Conservation (phyloP, 2,329 filamentous ascomycete genomes). For the Aureobasidium musti region DNA sequence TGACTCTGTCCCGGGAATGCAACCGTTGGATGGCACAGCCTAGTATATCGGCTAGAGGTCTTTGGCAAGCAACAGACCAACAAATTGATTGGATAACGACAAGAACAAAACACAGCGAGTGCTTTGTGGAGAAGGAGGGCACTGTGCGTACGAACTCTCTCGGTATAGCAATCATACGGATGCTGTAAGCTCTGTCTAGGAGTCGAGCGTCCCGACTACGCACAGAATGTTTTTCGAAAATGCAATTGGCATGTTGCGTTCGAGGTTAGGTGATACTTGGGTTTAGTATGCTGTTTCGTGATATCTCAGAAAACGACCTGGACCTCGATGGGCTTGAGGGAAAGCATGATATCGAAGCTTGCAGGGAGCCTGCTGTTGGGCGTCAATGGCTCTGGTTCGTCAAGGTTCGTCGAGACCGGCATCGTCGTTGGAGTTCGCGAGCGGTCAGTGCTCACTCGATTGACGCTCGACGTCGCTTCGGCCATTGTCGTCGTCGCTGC, state of each 20-base stretch:
- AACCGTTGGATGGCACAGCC: neutral
- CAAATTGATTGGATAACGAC: neutral
- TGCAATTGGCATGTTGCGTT: neutral
- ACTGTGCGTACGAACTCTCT: too few relatives aligned
- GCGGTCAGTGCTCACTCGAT: neutral
- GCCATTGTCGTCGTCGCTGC: neutral
- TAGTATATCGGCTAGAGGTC: neutral
- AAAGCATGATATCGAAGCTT: neutral
- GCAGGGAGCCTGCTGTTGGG: neutral
- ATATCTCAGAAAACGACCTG: neutral
- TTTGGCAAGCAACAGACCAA: neutral
- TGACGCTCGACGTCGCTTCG: neutral
- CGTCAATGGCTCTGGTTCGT: neutral
- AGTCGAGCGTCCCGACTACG: neutral
- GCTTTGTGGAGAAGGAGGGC: neutral
- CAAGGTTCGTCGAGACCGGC: neutral
- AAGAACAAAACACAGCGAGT: too few relatives aligned
- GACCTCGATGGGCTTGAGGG: neutral
- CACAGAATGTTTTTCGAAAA: neutral
- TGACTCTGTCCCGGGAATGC: neutral
- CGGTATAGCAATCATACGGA: neutral
- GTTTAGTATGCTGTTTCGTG: neutral
- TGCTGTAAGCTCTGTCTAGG: neutral
- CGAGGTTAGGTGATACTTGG: neutral
- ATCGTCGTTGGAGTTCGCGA: neutral